A percentile compares a stretch with the other conserved stretches of the same genome.
Conservation (phyloP, 1,284 basidiomycete species). For the Ustilago cynodontis region DNA sequence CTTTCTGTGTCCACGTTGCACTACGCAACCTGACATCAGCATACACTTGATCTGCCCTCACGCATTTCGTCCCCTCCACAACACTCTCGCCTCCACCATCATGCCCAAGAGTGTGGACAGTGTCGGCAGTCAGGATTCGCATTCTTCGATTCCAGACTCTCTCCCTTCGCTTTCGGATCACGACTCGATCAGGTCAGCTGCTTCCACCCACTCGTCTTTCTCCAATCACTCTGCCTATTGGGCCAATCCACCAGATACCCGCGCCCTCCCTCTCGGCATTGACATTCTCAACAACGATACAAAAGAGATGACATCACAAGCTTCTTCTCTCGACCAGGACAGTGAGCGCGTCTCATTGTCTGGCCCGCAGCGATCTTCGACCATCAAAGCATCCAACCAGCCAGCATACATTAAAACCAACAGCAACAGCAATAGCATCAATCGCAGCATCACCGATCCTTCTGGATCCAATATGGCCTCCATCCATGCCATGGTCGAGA, state of each 20-base stretch:
- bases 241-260: constrained; percentile 21
- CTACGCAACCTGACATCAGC: neutral
- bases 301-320: neutral
- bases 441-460: neutral
- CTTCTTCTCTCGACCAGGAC: neutral
- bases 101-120: constrained; percentile 34
- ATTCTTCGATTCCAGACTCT: constrained; percentile 26
- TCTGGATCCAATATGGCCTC: neutral
- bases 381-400: constrained; percentile 29
- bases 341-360: neutral
- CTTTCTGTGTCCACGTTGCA: neutral
- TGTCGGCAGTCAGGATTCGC: constrained; percentile 29
- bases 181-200: constrained; percentile 19
- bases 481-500: neutral
- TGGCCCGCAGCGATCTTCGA: constrained; percentile 22
- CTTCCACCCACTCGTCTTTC: constrained; percentile 23
- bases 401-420: neutral
- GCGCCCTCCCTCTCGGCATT: neutral
- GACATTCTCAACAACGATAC: neutral
- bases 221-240: constrained; percentile 10
- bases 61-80: neutral
- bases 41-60: neutral
- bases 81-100: neutral
- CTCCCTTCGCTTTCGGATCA: constrained; percentile 27
- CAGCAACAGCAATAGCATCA: constrained; percentile 1